Conservation (phyloP, 345 rosid species). For the Combretum micranthum region DNA sequence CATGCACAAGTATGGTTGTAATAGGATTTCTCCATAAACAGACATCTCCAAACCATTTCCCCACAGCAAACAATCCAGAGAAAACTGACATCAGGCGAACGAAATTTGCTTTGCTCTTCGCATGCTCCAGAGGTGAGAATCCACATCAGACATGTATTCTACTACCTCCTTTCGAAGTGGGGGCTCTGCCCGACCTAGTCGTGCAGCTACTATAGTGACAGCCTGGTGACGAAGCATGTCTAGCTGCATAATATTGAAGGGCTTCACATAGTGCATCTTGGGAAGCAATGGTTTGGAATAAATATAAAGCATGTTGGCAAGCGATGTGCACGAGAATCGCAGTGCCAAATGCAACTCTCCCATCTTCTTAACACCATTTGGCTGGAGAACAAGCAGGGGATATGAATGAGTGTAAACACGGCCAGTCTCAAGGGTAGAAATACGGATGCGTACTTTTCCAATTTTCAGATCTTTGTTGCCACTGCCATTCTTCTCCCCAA, state of each 20-base stretch:
- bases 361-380: conserved; percentile 90
- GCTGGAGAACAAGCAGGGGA: conserved; percentile 84
- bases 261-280: conserved; percentile 86
- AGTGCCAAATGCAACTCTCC: conserved; percentile 93
- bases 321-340: conserved; percentile 70
- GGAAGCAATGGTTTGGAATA: conserved; percentile 84
- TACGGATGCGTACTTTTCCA: conserved; percentile 89
- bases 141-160: conserved; percentile 92
- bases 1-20: conserved; percentile 84
- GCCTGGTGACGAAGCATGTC: conserved; percentile 91
- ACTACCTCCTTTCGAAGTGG: conserved; percentile 86
- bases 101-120: conserved; percentile 95
- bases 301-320: conserved; percentile 80
- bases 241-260: conserved; percentile 77
- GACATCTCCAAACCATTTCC: conserved; percentile 76
- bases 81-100: conserved; percentile 79
- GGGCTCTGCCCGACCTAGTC: conserved; percentile 93
- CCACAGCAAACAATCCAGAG: conserved; percentile 62
- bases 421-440: conserved; percentile 86
- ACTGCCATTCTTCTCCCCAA: conserved; percentile 48
- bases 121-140: conserved; percentile 97
- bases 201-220: conserved; percentile 63
- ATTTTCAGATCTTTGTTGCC: conserved; percentile 63
- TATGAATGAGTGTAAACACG: conserved; percentile 89
- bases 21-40: conserved; percentile 88